phyloP scores from a whole-genome alignment of 352 stramenopile genomes.

The Phytopythium helicoides region DNA sequence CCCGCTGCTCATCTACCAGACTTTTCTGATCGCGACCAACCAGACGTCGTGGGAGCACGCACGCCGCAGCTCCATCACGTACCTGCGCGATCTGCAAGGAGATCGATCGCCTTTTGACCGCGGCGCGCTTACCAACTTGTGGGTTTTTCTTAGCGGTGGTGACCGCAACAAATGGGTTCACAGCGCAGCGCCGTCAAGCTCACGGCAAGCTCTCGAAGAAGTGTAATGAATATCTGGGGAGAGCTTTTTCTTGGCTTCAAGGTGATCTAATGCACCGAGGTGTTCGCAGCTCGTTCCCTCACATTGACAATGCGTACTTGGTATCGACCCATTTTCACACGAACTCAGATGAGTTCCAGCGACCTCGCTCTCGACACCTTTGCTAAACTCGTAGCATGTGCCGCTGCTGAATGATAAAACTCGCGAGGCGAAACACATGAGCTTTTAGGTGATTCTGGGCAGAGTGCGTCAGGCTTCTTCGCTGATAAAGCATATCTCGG shows the following conservation, averaged over 20 bases:
- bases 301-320: too few relatives aligned
- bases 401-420: too few relatives aligned
- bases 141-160: constrained; percentile 40
- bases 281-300: background rate
- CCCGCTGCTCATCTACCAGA: constrained; percentile 65
- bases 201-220: too few relatives aligned
- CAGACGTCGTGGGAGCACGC: constrained; percentile 81
- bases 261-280: constrained; percentile 2
- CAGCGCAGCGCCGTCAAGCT: constrained; percentile 4
- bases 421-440: too few relatives aligned
- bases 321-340: too few relatives aligned
- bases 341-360: too few relatives aligned
- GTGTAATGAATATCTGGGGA: background rate
- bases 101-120: constrained; percentile 65
- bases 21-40: constrained; percentile 71
- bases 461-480: too few relatives aligned
- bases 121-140: constrained; percentile 59
- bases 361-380: too few relatives aligned
- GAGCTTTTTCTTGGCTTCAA: background rate
- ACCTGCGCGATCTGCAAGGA: constrained; percentile 55
- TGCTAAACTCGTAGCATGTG: too few relatives aligned
- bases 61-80: constrained; percentile 68
- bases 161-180: constrained; percentile 71
- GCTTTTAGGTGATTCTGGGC: too few relatives aligned
- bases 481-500: too few relatives aligned